phyloP scores from a whole-genome alignment of 768 basidiomycete genomes.

The Tephrocybe sp. region DNA sequence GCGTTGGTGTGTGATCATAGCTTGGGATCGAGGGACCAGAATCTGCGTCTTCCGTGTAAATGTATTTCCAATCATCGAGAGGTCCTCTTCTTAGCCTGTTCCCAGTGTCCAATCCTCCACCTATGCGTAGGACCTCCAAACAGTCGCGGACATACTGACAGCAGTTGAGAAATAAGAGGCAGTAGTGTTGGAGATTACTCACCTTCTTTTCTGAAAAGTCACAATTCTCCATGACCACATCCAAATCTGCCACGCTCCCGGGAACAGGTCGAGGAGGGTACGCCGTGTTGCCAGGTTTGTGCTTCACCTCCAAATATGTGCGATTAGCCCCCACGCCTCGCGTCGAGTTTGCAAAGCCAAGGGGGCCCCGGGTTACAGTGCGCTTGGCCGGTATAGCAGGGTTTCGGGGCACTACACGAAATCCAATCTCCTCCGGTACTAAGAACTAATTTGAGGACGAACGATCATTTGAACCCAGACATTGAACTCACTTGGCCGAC shows the following conservation, averaged over 20 bases:
- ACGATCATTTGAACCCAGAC: neutral
- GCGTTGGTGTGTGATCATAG: conserved; percentile 3
- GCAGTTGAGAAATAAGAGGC: conserved; percentile 12
- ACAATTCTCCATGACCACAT: conserved; percentile 89
- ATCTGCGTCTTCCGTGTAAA: conserved; percentile 67
- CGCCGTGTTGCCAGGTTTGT: conserved; percentile 59
- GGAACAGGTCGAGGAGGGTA: conserved; percentile 88
- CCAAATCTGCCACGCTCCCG: conserved; percentile 86
- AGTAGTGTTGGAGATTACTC: conserved; percentile 2
- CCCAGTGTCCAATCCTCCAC: conserved; percentile 84
- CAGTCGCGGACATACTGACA: conserved; percentile 94
- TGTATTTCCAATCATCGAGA: conserved; percentile 84
- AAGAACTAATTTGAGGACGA: conserved; percentile 9
- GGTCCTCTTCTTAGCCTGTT: conserved; percentile 72
- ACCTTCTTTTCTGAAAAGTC: conserved; percentile 85
- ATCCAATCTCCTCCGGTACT: conserved; percentile 74
- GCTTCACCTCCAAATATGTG: conserved; percentile 71
- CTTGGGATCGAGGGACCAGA: conserved; percentile 22
- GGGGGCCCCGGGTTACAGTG: conserved; percentile 47
- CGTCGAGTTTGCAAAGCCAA: conserved; percentile 44
- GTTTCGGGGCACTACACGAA: conserved; percentile 59
- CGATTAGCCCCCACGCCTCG: conserved; percentile 77
- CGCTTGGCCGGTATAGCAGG: conserved; percentile 68
- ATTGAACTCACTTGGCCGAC: conserved; percentile 60
- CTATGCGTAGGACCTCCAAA: conserved; percentile 89